A percentile compares a stretch with the other conserved stretches of the same genome.
Evolutionary conservation across 345 rosid species (phyloP).

Genomic region (Eucalyptus camaldulensis): DNA sequence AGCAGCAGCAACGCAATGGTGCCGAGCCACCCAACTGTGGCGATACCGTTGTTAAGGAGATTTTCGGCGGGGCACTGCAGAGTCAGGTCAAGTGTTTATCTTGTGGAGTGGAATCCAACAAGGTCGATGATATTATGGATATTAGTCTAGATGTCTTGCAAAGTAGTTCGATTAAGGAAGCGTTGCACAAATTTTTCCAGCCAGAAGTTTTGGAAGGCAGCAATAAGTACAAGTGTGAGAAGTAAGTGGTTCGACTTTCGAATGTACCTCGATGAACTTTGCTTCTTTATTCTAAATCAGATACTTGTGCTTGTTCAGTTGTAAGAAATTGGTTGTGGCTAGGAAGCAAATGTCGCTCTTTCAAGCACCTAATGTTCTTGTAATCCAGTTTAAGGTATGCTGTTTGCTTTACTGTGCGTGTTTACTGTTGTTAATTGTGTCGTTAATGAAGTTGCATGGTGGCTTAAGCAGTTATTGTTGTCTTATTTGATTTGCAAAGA

Average conservation of each 20-base stretch:
- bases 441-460: not conserved
- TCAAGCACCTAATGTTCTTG: slow-evolving; percentile 90
- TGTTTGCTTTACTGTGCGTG: not conserved
- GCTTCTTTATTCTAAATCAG: not conserved
- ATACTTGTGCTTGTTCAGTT: slow-evolving; percentile 42
- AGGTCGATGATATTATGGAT: slow-evolving; percentile 97
- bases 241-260: slow-evolving; percentile 16
- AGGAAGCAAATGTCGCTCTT: slow-evolving; percentile 91
- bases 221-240: slow-evolving; percentile 87
- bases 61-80: slow-evolving; percentile 92
- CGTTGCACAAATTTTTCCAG: slow-evolving; percentile 81
- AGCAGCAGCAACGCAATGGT: slow-evolving; percentile 7
- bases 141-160: slow-evolving; percentile 76
- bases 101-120: slow-evolving; percentile 80
- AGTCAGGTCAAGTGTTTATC: slow-evolving; percentile 93
- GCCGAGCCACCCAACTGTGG: not conserved
- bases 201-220: slow-evolving; percentile 88
- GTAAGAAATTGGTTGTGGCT: slow-evolving; percentile 90
- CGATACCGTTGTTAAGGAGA: slow-evolving; percentile 61
- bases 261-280: not conserved
- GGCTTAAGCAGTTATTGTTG: not conserved
- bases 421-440: not conserved
- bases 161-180: slow-evolving; percentile 59
- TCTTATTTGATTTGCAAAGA: slow-evolving; percentile 26
- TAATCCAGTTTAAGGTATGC: slow-evolving; percentile 84